Base-by-base conservation (phyloP, 2,329 filamentous ascomycete genomes). In the Phaeosphaeria sp. region DNA sequence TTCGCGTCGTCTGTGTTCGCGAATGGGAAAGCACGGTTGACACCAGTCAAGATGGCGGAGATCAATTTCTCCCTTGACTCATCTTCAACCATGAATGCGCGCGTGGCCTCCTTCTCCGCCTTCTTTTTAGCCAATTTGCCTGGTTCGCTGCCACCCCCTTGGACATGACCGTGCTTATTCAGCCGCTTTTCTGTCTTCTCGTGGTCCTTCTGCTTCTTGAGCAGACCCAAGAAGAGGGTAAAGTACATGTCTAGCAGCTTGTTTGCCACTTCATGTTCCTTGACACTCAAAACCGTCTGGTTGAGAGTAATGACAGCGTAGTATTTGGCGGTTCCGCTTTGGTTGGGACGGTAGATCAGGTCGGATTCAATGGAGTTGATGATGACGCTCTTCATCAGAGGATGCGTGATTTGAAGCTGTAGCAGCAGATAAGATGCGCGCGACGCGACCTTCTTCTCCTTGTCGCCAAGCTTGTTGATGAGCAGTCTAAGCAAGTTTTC, bases 261-360 rank as follows among this genome's bases (percentile, higher is more conserved):
- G 71, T 91, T 89, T 7, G 93, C 93, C 18, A 96, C 85, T 18
- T 87, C 84, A 40, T 93, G 89, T 72, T 98, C 94, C 69, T 90
- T 95, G 53, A 81, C 86, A 76, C 91, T 96, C 49, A 99, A 79
- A 49, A 98, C 93, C 0, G 94, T 98, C 79, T 99, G 96, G 75
- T 99, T 99, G 49, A 99, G 83, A 0, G 95, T 98, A 75, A 97
- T 97, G 75, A 97, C 89, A 33, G 92, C 93, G 77, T 97, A 97
- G 79, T 99, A 99, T 74, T 92, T 96, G 42, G 94, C 92, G 67
- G 96, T 91, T 36, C 90, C 83, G 71, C 88, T 94, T 77, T 98
- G 95, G 11, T 92, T 91, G 0, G 93, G 91, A 51, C 92, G 88
- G 74, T 97, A 90, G 21, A 99, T 81, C 47, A 96, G 86, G 67